A percentile compares a stretch with the other conserved stretches of the same genome.
Evolutionary conservation across 768 basidiomycete genomes (phyloP).

Genomic region (Mrakia gelida): DNA sequence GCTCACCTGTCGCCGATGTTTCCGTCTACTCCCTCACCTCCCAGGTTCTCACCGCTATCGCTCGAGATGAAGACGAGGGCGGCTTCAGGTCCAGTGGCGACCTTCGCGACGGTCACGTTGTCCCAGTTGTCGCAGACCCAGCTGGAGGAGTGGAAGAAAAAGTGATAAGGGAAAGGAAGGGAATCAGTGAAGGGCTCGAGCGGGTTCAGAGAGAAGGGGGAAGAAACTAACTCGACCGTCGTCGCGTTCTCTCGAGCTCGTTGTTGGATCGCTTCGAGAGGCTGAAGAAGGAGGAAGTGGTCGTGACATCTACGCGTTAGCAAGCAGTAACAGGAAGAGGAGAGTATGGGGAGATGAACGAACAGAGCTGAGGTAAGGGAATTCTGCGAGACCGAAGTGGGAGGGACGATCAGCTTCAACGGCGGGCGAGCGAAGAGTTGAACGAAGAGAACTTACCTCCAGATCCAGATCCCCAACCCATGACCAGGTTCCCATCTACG

Average conservation of each 20-base stretch:
- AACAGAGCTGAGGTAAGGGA: background rate
- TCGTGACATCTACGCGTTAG: too few relatives aligned
- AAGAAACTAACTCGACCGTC: background rate
- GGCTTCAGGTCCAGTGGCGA: constrained; percentile 33
- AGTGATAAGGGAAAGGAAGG: background rate
- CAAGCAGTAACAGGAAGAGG: too few relatives aligned
- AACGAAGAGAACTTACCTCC: too few relatives aligned
- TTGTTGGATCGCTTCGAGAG: constrained; percentile 68
- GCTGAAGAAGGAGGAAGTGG: too few relatives aligned
- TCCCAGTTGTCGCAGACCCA: constrained; percentile 56
- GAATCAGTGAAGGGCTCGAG: background rate
- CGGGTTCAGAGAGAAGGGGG: background rate
- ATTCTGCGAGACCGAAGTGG: background rate
- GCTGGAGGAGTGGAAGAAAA: too few relatives aligned
- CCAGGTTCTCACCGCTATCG: constrained; percentile 77
- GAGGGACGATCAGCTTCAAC: background rate
- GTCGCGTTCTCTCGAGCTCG: constrained; percentile 49
- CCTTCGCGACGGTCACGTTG: constrained; percentile 45
- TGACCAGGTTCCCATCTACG: background rate
- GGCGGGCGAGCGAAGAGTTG: too few relatives aligned
- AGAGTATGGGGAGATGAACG: too few relatives aligned
- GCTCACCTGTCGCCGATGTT: constrained; percentile 59
- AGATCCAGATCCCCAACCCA: constrained; percentile 88
- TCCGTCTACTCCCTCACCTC: constrained; percentile 75
- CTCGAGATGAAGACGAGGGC: constrained; percentile 60